Evolutionary conservation across 257 asterid species (phyloP), one percentile per base, ranked within the genome.

Genomic region (Paulownia fortunei): DNA sequence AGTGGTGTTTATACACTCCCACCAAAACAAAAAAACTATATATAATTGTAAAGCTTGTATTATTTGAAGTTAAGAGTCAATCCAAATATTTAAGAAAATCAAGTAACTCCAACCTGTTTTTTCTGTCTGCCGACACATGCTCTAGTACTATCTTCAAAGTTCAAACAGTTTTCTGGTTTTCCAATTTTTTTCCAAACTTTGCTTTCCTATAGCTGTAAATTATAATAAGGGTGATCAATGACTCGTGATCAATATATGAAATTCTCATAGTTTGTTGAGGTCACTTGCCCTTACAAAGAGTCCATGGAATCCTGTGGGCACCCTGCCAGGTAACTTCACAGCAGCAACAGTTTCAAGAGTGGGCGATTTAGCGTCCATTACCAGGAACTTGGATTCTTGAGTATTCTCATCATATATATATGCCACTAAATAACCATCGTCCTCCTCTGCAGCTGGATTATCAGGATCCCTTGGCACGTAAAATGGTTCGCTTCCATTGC

Each of bases 181-280:
- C n/a, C n/a, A n/a, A n/a, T n/a, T n/a, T n/a, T n/a, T n/a, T n/a
- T n/a, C n/a, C n/a, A n/a, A n/a, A n/a, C n/a, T n/a, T n/a, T n/a
- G n/a, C n/a, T n/a, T n/a, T n/a, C n/a, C n/a, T n/a, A n/a, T 27
- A 81, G 8, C 3, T 2, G 36, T 30, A 2, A 30, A 30, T 1
- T 30, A 30, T 30, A 30, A 4, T 30, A 30, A 30, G 1, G 88
- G 88, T 10, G 82, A 58, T 30, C 10, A 9, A 41, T 9, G 47
- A 4, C 36, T 30, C 3, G 36, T 30, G 4, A 30, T 30, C 3
- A 30, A 1, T 1, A 30, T 30, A 4, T 30, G 36, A 47, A 12
- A 42, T 7, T 42, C 16, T 63, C 30, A 56, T 5, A 54, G 54
- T 39, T 21, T 56, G 1, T 72, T 32, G 67, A 30, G 21, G 21